Base-by-base conservation (phyloP, 1,139 yeast species). In the Ashbya aceris region DNA sequence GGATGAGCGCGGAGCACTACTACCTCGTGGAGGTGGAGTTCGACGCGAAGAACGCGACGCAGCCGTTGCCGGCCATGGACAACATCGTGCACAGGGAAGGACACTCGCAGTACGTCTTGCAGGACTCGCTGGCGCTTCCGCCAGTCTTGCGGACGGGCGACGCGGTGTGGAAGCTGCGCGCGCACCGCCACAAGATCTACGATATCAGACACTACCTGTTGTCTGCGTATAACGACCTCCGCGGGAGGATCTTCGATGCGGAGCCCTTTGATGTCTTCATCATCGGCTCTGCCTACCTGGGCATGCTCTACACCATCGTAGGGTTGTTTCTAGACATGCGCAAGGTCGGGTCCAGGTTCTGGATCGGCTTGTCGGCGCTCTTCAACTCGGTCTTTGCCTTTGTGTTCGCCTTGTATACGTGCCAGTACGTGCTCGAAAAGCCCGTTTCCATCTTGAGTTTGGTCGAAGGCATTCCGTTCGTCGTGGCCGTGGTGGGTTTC, bases 401-500 rank as follows among this genome's bases (percentile, higher is more conserved):
- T 57, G 69, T 89, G 50, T 76, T 85, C 54, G 96, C 96, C 2
- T 71, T 86, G 52, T 76, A 80, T 49, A 73, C 87, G 27, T 76
- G 86, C 28, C 63, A 63, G 13, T 57, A 57, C 40, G 62, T 73
- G 41, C 57, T 79, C n/a, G 66, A 70, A 33, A 60, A 72, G 36
- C 73, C 71, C 40, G 83, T 91, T 30, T 78, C 95, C 6, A 70
- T 86, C 45, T 68, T 84, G 46, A 79, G 87, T 47, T 70, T 91
- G 52, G 77, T 91, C 42, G 97, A 91, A 68, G 97, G 97, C 9
- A 68, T 91, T 40, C 98, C 98, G 23, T 91, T 91, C 64, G 72
- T 91, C 55, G 95, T 89, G 14, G 91, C 95, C 23, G 81, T 89
- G 8, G 78, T 91, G 56, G 98, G 98, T 1, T 91, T 91, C 66